Base-by-base conservation (phyloP, 208 protist species). In the Wallacemonas sp. region DNA sequence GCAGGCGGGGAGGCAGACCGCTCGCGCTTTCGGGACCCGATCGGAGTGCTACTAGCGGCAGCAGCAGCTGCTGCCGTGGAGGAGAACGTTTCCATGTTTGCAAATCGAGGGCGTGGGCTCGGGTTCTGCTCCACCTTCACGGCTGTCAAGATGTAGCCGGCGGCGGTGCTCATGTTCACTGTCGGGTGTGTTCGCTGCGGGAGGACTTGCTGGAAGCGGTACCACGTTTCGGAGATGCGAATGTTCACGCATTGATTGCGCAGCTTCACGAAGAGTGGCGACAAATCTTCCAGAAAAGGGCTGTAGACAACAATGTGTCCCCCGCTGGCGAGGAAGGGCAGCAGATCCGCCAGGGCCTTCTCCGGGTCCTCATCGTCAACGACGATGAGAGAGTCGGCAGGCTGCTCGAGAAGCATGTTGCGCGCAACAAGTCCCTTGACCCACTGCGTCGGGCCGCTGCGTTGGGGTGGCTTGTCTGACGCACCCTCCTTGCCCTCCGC, bases 121-220 rank as follows among this genome's bases (percentile, higher is more conserved):
- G 62, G 54, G 60, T 66, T 83, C 5, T 26, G 51, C 19, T 80
- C 69, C 2, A 93, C 86, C 54, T 94, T 94, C 11, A 97, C 87
- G 2, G 82, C 94, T 0, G 92, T 95, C n/a, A 98, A 74, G 6
- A 98, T 51, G 63, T 93, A 97, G 6, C 96, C 96, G 17, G 75
- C 92, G 0, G 91, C 84, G 8, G 80, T 91, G 71, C 78, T 94
- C 90, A 97, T 98, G 69, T 89, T 96, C 61, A 97, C 94, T 0
- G 90, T 92, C 0, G 96, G 94, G 62, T 98, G 96, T 17, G 96
- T 97, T 41, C 96, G 88, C 47, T 91, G 84, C 2, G 90, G 89
- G 17, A 98, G 84, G 11, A 98, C 84, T 72, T 98, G 96, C 54
- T 98, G 88, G 66, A 96, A 84, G 15, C 96, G 81, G 73, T 91